phyloP scores from a whole-genome alignment of 108 stramenopile genomes.

The Chaetoceros tenuissimus region DNA sequence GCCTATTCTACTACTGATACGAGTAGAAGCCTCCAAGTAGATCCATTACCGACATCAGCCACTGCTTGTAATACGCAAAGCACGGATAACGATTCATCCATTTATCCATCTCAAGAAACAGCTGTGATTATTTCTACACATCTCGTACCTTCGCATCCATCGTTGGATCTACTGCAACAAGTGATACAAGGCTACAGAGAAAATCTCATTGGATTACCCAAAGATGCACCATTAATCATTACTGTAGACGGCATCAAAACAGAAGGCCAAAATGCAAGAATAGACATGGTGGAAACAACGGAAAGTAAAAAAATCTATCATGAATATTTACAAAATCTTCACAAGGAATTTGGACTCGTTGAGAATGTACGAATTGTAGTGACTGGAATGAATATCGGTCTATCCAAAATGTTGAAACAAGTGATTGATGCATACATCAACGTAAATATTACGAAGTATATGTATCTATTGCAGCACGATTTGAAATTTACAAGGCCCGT shows the following conservation, averaged over 20 bases:
- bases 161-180: not conserved
- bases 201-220: not conserved
- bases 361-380: not conserved
- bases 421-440: not conserved
- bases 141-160: too few species aligned
- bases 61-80: too few species aligned
- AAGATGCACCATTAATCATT: not conserved
- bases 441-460: not conserved
- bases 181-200: not conserved
- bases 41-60: too few species aligned
- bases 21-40: too few species aligned
- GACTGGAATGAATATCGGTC: not conserved
- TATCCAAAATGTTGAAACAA: not conserved
- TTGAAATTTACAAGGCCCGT: not conserved
- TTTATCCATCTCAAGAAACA: too few species aligned
- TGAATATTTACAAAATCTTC: not conserved
- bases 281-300: not conserved
- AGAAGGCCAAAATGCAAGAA: not conserved
- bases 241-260: not conserved
- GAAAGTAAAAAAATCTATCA: not conserved
- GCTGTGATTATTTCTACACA: too few species aligned
- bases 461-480: not conserved
- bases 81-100: too few species aligned
- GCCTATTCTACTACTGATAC: too few species aligned
- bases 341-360: not conserved